These are phyloP conservation scores for Diaporthe sp. DNA, from an alignment of 2,329 filamentous ascomycete species.

Conservation along the genomic window DNA sequence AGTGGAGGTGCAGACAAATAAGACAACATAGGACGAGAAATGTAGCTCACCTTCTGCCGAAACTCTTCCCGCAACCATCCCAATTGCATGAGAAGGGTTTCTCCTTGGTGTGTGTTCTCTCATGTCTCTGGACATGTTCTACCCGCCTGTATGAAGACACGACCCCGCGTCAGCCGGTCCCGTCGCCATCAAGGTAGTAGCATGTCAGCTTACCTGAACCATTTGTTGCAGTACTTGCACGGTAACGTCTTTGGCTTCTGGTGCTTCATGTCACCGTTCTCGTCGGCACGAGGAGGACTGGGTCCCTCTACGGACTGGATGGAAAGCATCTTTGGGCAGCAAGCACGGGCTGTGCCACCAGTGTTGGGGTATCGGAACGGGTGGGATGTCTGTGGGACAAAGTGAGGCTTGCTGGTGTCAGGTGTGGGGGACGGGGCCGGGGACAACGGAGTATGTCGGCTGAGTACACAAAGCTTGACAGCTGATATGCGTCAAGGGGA, in stretches of 20 bases:
- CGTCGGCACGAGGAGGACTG: slow-evolving; percentile 51
- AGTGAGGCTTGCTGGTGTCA: slow-evolving; percentile 20
- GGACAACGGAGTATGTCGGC: slow-evolving; percentile 15
- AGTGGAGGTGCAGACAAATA: not conserved
- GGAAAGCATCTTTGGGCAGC: slow-evolving; percentile 56
- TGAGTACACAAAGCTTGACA: slow-evolving; percentile 1
- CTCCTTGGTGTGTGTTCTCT: slow-evolving; percentile 73
- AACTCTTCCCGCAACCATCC: slow-evolving; percentile 70
- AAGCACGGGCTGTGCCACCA: slow-evolving; percentile 13
- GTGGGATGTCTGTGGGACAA: slow-evolving; percentile 24
- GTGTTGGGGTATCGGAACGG: slow-evolving; percentile 18
- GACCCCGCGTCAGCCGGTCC: slow-evolving; percentile 53
- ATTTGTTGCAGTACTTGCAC: slow-evolving; percentile 72
- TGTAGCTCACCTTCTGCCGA: slow-evolving; percentile 67
- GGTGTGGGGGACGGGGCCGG: slow-evolving; percentile 15
- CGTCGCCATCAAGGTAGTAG: slow-evolving; percentile 38
- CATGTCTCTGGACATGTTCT: slow-evolving; percentile 73
- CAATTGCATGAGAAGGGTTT: slow-evolving; percentile 71
- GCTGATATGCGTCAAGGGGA: slow-evolving; percentile 16
- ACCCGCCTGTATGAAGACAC: slow-evolving; percentile 61
- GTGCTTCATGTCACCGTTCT: slow-evolving; percentile 62
- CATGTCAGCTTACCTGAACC: slow-evolving; percentile 63
- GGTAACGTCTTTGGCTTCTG: slow-evolving; percentile 71
- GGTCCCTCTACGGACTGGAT: slow-evolving; percentile 63
- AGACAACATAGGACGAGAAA: slow-evolving; percentile 33